These are phyloP conservation scores for Pythium volutum DNA, from an alignment of 352 stramenopile species.

Conservation along the genomic window DNA sequence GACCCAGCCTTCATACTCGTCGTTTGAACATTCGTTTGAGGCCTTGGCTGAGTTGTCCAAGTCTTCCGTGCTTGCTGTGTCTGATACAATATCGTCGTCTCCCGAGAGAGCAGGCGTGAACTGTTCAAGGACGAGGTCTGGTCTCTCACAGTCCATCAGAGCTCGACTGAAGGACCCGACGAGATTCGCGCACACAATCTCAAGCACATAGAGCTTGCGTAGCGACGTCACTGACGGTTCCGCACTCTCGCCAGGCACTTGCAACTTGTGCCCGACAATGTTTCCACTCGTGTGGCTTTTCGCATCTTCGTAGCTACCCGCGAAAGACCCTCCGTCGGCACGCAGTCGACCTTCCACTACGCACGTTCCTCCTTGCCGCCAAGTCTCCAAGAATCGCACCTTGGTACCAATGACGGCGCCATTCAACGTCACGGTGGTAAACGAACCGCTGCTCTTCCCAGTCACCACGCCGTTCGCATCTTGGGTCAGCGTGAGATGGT, in stretches of 20 bases:
- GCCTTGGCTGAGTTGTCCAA: conserved; percentile 40
- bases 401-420: conserved; percentile 74
- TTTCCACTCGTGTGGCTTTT: conserved; percentile 85
- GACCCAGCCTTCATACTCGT: conserved; percentile 85
- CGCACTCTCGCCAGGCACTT: not conserved
- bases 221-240: not conserved
- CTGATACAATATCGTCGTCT: conserved; percentile 40
- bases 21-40: conserved; percentile 54
- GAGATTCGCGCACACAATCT: conserved; percentile 77
- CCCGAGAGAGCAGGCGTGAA: conserved; percentile 15
- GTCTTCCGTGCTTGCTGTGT: conserved; percentile 22
- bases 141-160: conserved; percentile 53
- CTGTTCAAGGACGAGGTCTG: conserved; percentile 62
- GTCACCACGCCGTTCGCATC: conserved; percentile 53
- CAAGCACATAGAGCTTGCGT: conserved; percentile 54
- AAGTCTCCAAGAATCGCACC: conserved; percentile 84
- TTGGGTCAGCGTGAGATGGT: conserved; percentile 77
- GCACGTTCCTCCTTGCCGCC: conserved; percentile 85
- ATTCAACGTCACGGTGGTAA: conserved; percentile 78
- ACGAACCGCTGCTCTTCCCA: conserved; percentile 75
- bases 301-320: conserved; percentile 81
- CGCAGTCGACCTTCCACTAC: conserved; percentile 76
- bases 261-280: conserved; percentile 66
- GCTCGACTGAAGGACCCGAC: conserved; percentile 67
- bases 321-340: conserved; percentile 68